Base-by-base conservation (phyloP, 371 early-diverging fungal species). In the Mortierella sp. region DNA sequence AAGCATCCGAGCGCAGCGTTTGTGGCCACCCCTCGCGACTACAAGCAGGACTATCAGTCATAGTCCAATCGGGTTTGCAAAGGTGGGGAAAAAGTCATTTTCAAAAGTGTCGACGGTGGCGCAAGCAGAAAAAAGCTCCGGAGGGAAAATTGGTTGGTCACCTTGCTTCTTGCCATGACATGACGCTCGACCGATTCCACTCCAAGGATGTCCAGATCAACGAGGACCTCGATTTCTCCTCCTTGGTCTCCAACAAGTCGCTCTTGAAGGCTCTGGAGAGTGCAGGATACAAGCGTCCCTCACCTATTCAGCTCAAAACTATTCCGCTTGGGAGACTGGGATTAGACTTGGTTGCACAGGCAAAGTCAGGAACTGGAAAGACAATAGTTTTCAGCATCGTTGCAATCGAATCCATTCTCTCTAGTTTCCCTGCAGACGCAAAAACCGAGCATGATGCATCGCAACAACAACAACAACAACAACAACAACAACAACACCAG, bases 291-390 rank as follows among this genome's bases (percentile, higher is more conserved):
- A 83, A 82, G 7, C 68, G 80, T 16, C 96, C 96, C 10, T 94
- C 94, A 14, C 92, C 94, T 18, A 94, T 97, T 67, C 96, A 97
- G 71, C 87, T 94, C 64, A 86, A 93, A 62, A 95, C 96, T 9
- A 95, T 97, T 63, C 86, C 90, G 19, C 84, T 94, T 21, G 93
- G 95, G 27, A 83, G 92, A 23, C 81, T 86, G 16, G 95, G 94
- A 8, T 82, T 89, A 12, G 94, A 97, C 81, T 83, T 95, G 62
- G 91, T 95, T 34, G 95, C 96, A 14, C 96, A 96, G 70, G 96
- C 96, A 30, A 95, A 96, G 80, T 95, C 96, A 45, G 98, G 98
- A 39, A 97, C 98, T 7, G 98, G 98, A 34, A 98, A 98, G 76
- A 97, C 98, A 0, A 94, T 95, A 26, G 96, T 96, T 1, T 98